These are phyloP conservation scores for Leccinum obscurum DNA, from an alignment of 768 basidiomycete species.

Conservation along the genomic window DNA sequence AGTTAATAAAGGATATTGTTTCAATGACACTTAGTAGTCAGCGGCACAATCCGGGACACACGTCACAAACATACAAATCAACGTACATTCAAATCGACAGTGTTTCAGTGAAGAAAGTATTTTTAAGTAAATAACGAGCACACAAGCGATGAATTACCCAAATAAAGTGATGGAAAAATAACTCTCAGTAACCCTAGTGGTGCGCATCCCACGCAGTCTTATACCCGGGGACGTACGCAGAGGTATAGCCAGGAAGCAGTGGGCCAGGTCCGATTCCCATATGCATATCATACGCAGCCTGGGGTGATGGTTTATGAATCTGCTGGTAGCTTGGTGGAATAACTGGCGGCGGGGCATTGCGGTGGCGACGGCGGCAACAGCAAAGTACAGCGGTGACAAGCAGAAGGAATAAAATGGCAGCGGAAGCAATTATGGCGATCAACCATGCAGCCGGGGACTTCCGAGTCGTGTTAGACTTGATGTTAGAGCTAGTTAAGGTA, in stretches of 20 bases:
- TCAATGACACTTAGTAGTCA: neutral
- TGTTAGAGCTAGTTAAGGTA: slow-evolving; percentile 37
- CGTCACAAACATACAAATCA: neutral
- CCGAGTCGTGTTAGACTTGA: slow-evolving; percentile 10
- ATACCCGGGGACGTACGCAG: slow-evolving; percentile 18
- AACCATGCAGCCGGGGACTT: slow-evolving; percentile 2
- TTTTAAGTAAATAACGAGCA: neutral
- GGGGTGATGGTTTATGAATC: slow-evolving; percentile 29
- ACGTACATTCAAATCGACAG: neutral
- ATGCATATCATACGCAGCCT: slow-evolving; percentile 30
- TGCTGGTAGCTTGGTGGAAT: slow-evolving; percentile 19
- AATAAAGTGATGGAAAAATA: neutral
- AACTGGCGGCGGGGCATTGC: slow-evolving; percentile 1
- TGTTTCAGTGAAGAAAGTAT: neutral
- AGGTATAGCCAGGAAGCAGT: slow-evolving; percentile 11
- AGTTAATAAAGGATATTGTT: too few relatives aligned
- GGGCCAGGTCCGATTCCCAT: slow-evolving; percentile 13
- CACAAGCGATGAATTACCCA: neutral
- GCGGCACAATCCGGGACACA: neutral
- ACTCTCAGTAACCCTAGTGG: slow-evolving; percentile 2
- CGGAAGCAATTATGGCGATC: slow-evolving; percentile 20
- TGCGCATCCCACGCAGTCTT: slow-evolving; percentile 29
- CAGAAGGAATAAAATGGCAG: slow-evolving; percentile 9
- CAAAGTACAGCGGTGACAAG: slow-evolving; percentile 1
- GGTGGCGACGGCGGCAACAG: slow-evolving; percentile 14